Evolutionary conservation across 306 rosid genomes (phyloP), one percentile per base, ranked within the genome.

Genomic region (Trifolium subterraneum): DNA sequence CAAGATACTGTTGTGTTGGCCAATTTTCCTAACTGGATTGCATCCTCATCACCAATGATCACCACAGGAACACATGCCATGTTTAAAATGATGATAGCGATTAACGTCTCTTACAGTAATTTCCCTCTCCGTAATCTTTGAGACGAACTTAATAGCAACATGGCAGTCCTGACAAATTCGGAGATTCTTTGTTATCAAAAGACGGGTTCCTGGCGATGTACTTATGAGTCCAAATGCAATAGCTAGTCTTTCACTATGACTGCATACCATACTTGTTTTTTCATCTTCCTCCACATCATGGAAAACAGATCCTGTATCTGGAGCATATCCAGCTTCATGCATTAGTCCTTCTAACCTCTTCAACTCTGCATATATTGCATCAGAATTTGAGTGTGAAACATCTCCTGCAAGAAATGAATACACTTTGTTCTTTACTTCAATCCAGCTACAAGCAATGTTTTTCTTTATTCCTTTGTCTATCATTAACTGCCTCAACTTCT

Each of bases 211-310:
- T 7, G 79, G 77, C 12, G 47, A 50, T 67, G 94, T 91, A 79
- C 83, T 87, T 25, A 91, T 91, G 71, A 91, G 88, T 68, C 97
- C 97, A 84, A 82, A 91, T 58, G 90, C 94, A 85, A 91, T 84
- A 44, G 97, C 97, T 31, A 88, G 78, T 75, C 97, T 91, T 82
- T 91, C 94, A 77, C 92, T 87, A 62, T 91, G 97, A 78, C 86
- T 72, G 59, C 90, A 87, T 25, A 88, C 90, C 89, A 88, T 87
- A 31, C 51, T 71, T 27, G 84, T 79, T 72, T 91, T 91, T 76
- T 90, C 96, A 72, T 88, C 96, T 74, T 87, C 93, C 77, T 87
- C 93, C 51, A 91, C 97, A 25, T 91, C 97, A 54, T 88, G 97
- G 84, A 88, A 91, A 59, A 91, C 92, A 11, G 90, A 76, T 68